Evolutionary conservation across 1,284 basidiomycete genomes (phyloP).

Genomic region (Naganishia sp.): DNA sequence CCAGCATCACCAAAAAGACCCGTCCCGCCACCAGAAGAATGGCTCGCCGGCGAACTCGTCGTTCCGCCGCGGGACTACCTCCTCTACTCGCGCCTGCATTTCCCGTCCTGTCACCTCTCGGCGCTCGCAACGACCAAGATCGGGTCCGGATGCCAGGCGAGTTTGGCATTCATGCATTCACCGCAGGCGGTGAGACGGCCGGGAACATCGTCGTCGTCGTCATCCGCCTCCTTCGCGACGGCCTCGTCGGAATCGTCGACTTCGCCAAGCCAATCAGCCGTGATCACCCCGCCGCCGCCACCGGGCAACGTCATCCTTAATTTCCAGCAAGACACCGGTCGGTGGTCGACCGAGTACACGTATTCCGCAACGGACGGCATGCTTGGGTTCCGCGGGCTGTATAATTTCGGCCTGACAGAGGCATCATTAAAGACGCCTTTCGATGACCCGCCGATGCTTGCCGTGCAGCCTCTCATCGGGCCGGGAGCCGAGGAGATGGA

Average conservation of each 20-base stretch:
- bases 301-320: slow-evolving; percentile 80
- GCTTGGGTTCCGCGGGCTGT: slow-evolving; percentile 85
- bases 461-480: slow-evolving; percentile 39
- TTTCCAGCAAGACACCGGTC: slow-evolving; percentile 86
- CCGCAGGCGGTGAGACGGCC: slow-evolving; percentile 37
- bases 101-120: slow-evolving; percentile 83
- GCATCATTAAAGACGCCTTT: slow-evolving; percentile 20
- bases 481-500: slow-evolving; percentile 44
- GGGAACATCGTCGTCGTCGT: slow-evolving; percentile 33
- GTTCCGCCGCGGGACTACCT: slow-evolving; percentile 56
- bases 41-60: slow-evolving; percentile 63
- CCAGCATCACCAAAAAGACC: slow-evolving; percentile 75
- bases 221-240: slow-evolving; percentile 35
- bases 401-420: slow-evolving; percentile 75
- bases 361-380: slow-evolving; percentile 92
- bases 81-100: slow-evolving; percentile 86
- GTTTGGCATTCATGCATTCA: slow-evolving; percentile 50
- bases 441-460: background rate
- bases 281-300: slow-evolving; percentile 40
- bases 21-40: slow-evolving; percentile 72
- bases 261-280: slow-evolving; percentile 23
- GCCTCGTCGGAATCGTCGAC: slow-evolving; percentile 63
- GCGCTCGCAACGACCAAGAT: slow-evolving; percentile 84
- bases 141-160: slow-evolving; percentile 55
- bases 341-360: slow-evolving; percentile 91